A percentile compares a stretch with the other conserved stretches of the same genome.
These are phyloP conservation scores for Chlorociboria aeruginascens DNA, from an alignment of 495 filamentous ascomycete species.

Conservation along the genomic window DNA sequence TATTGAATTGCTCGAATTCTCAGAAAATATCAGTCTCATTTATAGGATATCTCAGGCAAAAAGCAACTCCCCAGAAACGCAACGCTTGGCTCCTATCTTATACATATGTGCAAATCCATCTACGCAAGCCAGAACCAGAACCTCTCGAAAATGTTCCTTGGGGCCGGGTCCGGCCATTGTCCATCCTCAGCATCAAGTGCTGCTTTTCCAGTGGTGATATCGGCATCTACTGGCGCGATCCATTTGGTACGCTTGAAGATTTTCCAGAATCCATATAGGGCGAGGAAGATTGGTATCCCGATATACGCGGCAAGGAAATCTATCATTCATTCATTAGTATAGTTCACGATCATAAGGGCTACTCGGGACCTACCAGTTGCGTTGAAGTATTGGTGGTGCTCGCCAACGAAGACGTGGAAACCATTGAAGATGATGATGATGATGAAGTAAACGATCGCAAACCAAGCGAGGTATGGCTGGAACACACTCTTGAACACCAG, in stretches of 20 bases:
- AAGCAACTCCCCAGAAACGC: too few species aligned
- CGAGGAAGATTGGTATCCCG: slow-evolving; percentile 43
- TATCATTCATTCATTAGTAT: slow-evolving; percentile 4
- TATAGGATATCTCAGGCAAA: too few species aligned
- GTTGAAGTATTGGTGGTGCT: slow-evolving; percentile 27
- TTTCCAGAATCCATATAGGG: slow-evolving; percentile 46
- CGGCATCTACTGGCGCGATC: slow-evolving; percentile 31
- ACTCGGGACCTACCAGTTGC: slow-evolving; percentile 18
- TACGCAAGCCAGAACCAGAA: slow-evolving; percentile 23
- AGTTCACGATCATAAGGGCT: too few species aligned
- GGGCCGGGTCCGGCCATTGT: slow-evolving; percentile 10
- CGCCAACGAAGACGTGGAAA: slow-evolving; percentile 36
- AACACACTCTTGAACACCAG: slow-evolving; percentile 47
- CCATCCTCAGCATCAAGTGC: slow-evolving; percentile 40
- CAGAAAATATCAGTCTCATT: too few species aligned
- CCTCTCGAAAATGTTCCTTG: slow-evolving; percentile 16
- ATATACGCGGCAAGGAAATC: slow-evolving; percentile 48
- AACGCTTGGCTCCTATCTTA: too few species aligned
- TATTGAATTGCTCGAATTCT: too few species aligned
- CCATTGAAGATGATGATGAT: slow-evolving; percentile 44
- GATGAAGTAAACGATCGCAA: slow-evolving; percentile 43
- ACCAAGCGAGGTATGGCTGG: slow-evolving; percentile 55
- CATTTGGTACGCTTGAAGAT: slow-evolving; percentile 29
- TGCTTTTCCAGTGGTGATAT: slow-evolving; percentile 51
- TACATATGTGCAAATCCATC: background rate